A percentile compares a stretch with the other conserved stretches of the same genome.
Conservation (phyloP, 257 asterid genomes). For the Fraxinus pennsylvanica region DNA sequence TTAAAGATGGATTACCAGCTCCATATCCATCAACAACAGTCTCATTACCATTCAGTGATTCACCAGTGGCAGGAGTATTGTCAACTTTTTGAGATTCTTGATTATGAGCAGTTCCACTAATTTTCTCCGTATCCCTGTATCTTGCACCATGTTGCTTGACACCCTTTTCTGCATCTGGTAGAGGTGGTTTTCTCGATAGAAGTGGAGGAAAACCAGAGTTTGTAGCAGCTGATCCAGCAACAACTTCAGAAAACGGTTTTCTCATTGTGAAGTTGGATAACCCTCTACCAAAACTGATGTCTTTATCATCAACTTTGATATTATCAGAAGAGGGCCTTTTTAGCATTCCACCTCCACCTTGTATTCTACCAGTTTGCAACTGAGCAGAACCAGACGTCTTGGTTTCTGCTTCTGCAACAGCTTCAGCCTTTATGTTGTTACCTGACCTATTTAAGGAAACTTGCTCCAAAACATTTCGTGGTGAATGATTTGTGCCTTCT, state of each 20-base stretch:
- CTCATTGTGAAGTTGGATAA: conserved; percentile 57
- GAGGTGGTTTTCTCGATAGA: conserved; percentile 55
- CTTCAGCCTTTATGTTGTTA: conserved; percentile 36
- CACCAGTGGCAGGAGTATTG: conserved; percentile 33
- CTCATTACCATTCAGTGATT: conserved; percentile 31
- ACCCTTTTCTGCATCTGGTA: conserved; percentile 46
- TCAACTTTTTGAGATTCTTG: conserved; percentile 43
- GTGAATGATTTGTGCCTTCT: conserved; percentile 32
- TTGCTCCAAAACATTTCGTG: conserved; percentile 37
- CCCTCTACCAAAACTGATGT: conserved; percentile 39
- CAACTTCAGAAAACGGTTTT: conserved; percentile 94
- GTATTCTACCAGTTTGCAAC: conserved; percentile 35
- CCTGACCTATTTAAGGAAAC: conserved; percentile 31
- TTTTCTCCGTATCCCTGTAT: conserved; percentile 37
- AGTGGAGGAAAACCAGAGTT: conserved; percentile 82
- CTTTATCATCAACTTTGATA: conserved; percentile 41
- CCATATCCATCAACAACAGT: conserved; percentile 26
- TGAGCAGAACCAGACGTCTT: conserved; percentile 40
- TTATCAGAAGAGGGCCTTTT: conserved; percentile 38
- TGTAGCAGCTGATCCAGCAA: conserved; percentile 74
- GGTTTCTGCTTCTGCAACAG: conserved; percentile 32
- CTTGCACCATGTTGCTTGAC: conserved; percentile 41
- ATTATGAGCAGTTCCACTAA: conserved; percentile 38
- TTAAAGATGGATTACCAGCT: conserved; percentile 44
- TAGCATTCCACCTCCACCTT: conserved; percentile 43